Conservation (phyloP, 1,139 yeast genomes). For the Yamadazyma oceani region DNA sequence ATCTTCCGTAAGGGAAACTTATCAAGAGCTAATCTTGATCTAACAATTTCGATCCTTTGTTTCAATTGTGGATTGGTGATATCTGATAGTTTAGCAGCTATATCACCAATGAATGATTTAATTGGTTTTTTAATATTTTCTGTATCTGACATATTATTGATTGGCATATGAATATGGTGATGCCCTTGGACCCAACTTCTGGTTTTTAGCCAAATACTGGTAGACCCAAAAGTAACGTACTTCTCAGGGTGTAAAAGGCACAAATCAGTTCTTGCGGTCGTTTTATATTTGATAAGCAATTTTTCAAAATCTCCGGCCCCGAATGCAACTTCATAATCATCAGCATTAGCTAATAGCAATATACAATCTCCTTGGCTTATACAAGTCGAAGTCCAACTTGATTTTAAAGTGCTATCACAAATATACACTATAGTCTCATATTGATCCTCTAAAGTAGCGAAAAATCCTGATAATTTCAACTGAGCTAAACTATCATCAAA, state of each 20-base stretch:
- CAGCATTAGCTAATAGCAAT: constrained; percentile 67
- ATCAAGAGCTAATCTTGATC: constrained; percentile 25
- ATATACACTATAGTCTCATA: constrained; percentile 85
- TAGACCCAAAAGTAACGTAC: constrained; percentile 80
- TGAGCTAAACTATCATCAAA: constrained; percentile 81
- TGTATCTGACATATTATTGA: constrained; percentile 21
- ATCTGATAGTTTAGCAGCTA: constrained; percentile 38
- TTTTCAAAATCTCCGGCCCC: constrained; percentile 85
- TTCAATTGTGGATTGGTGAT: constrained; percentile 37
- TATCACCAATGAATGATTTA: constrained; percentile 30
- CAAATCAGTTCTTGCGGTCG: constrained; percentile 86
- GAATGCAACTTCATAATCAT: constrained; percentile 59
- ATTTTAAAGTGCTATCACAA: constrained; percentile 80
- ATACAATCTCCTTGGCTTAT: constrained; percentile 94
- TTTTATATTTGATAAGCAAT: constrained; percentile 68
- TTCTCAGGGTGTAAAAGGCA: constrained; percentile 83
- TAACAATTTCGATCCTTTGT: constrained; percentile 33
- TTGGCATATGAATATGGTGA: constrained; percentile 77
- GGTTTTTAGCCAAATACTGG: constrained; percentile 79
- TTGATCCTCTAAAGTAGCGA: constrained; percentile 87
- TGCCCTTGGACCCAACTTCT: constrained; percentile 92
- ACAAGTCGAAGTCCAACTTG: constrained; percentile 91
- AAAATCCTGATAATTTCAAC: constrained; percentile 81
- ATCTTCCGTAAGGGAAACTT: constrained; percentile 2
- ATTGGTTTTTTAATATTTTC: constrained; percentile 15